Base-by-base conservation (phyloP, 1,284 basidiomycete genomes). In the Ceratobasidium sp. region DNA sequence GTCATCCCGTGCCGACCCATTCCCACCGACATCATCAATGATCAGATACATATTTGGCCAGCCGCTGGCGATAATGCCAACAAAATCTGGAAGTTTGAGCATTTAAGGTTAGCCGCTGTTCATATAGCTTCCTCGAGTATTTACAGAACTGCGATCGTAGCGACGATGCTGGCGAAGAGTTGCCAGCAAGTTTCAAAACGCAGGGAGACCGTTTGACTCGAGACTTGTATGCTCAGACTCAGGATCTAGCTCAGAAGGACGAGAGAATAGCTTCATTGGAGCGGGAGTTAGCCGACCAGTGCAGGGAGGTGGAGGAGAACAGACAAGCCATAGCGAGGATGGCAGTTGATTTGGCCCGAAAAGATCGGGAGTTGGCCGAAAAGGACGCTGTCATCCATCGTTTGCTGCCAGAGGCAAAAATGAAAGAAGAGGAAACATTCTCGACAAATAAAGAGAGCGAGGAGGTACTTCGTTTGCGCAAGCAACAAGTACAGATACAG, bases 1-100 rank as follows among this genome's bases (percentile, higher is more conserved):
- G 28, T 38, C 9, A 2, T 52, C n/a, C 2, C n/a, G 33, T 62
- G 20, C n/a, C n/a, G n/a, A n/a, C n/a, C n/a, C 1, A 38, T 23
- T 33, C 1, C 33, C 33, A 23, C 10, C 6, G 13, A n/a, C n/a
- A 28, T 23, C n/a, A n/a, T 28, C 20, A 26, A 13, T 42, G 23
- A 17, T 12, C 42, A 74, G 71, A 64, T 74, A 12, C 71, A 74
- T 44, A 64, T 74, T 10, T 74, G 71, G 71, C 44, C 59, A 23
- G 46, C 48, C 10, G 61, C 26, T 10, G 61, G 71, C 50, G 59
- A 62, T 42, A 20, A 40, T 50, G 44, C 26, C 26, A 62, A 74
- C 15, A 64, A 56, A 65, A 64, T 26, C 26, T 74, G 71, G 71
- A 62, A 48, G 20, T 48, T 74, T 9, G 61, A 74, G 23, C 71